phyloP scores from a whole-genome alignment of 306 rosid genomes.

The Prunus mongolica region DNA sequence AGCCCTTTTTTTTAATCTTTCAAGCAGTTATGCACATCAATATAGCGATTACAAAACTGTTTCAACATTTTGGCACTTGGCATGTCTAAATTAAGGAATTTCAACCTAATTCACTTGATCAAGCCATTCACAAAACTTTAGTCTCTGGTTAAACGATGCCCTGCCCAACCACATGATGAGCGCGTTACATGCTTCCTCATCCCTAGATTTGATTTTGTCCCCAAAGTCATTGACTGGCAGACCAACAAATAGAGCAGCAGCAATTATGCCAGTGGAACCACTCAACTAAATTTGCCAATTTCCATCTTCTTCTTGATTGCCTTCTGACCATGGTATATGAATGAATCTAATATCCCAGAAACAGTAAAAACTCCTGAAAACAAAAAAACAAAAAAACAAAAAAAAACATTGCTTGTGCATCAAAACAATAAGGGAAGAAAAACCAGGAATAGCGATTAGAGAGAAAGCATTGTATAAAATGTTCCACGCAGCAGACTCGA shows the following conservation, averaged over 20 bases:
- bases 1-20: neutral
- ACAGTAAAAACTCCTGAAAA: constrained; percentile 83
- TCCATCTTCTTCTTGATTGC: constrained; percentile 99
- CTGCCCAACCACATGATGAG: constrained; percentile 24
- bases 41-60: constrained; percentile 9
- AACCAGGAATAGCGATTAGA: neutral
- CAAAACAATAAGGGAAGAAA: neutral
- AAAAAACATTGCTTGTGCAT: constrained; percentile 9
- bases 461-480: no score
- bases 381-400: neutral
- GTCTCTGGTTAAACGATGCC: constrained; percentile 32
- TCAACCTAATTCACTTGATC: constrained; percentile 15
- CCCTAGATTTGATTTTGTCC: constrained; percentile 30
- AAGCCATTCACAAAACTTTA: constrained; percentile 24
- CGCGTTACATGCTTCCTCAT: constrained; percentile 26
- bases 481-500: neutral
- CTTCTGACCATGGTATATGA: constrained; percentile 90
- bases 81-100: constrained; percentile 11
- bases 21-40: constrained; percentile 17
- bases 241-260: constrained; percentile 28
- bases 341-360: constrained; percentile 94
- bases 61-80: constrained; percentile 3
- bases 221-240: constrained; percentile 33
- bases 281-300: constrained; percentile 79
- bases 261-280: constrained; percentile 5